Base-by-base conservation (phyloP, 768 basidiomycete species). In the Lentinus brumalis region DNA sequence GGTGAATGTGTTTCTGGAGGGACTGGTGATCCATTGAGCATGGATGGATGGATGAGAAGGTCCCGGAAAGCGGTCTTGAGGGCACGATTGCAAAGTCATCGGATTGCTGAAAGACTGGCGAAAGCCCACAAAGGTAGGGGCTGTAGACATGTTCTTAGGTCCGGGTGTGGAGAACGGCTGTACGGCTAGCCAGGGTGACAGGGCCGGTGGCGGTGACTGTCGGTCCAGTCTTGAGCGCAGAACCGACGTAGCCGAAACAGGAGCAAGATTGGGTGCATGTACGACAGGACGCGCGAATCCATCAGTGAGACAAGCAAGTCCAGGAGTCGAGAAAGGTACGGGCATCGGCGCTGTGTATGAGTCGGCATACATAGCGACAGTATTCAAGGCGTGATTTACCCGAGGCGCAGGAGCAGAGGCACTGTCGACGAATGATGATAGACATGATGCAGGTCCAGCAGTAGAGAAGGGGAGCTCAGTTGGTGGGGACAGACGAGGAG, bases 391-490 rank as follows among this genome's bases (percentile, higher is more conserved):
- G 16, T 39, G 29, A 3, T 7, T 35, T 26, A 26, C 21, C 21
- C 12, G 29, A 8, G 45, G 42, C 10, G 12, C 26, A 3, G 14
- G 31, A 49, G 40, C 21, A n/a, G 18, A 12, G 21, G 26, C 15
- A 30, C 29, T 26, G 12, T 21, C 31, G 6, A 18, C 16, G 6
- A 15, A 4, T 31, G 46, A 8, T 6, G 26, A 7, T 1, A 59
- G 21, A 11, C 50, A 44, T 10, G 69, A 71, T 21, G 65, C 62
- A n/a, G 69, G 73, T 3, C 73, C 73, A 18, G 73, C 70, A 11
- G 61, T 69, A 12, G 73, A 70, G 54, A 71, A 74, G 4, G 73
- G 71, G 15, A 63, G 45, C 44, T 39, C 5, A 18, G 41, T 9
- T 7, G 7, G 6, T 11, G 7, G 7, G 7, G 35, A 35, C 35